phyloP scores from a whole-genome alignment of 176 grass and related monocot species.

The Carex kokanica region DNA sequence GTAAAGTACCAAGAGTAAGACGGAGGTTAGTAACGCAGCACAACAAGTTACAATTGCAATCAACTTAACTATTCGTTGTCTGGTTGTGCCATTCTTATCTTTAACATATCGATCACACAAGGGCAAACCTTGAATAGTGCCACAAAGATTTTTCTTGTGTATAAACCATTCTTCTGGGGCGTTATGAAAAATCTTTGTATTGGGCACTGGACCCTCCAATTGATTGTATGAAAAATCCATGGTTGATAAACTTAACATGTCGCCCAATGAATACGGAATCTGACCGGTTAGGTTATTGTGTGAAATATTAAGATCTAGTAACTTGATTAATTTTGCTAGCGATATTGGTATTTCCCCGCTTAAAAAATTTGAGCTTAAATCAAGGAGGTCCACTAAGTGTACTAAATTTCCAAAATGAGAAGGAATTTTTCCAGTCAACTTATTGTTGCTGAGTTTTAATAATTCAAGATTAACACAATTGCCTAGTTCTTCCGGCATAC shows the following conservation, averaged over 20 bases:
- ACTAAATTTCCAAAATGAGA: not conserved
- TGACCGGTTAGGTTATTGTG: not conserved
- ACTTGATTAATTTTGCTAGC: too few species aligned
- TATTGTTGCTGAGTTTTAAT: not conserved
- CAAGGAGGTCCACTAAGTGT: constrained; percentile 12
- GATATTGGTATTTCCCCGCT: not conserved
- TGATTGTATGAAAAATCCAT: constrained; percentile 41
- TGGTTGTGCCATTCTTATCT: not conserved
- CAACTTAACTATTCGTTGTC: not conserved
- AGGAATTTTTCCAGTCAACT: not conserved
- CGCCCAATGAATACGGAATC: constrained; percentile 14
- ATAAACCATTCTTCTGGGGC: not conserved
- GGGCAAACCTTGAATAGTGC: not conserved
- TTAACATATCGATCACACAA: not conserved
- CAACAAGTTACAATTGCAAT: not conserved
- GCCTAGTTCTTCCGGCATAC: not conserved
- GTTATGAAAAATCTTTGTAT: not conserved
- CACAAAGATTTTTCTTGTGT: not conserved
- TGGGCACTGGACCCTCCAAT: constrained; percentile 26
- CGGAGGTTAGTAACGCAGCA: not conserved
- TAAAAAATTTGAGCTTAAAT: constrained; percentile 26
- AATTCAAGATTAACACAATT: not conserved
- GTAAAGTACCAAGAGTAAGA: not conserved
- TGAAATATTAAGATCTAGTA: too few species aligned
- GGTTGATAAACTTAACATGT: constrained; percentile 25